Conservation (phyloP, 2,329 filamentous ascomycete genomes). For the Colletotrichum filicis region DNA sequence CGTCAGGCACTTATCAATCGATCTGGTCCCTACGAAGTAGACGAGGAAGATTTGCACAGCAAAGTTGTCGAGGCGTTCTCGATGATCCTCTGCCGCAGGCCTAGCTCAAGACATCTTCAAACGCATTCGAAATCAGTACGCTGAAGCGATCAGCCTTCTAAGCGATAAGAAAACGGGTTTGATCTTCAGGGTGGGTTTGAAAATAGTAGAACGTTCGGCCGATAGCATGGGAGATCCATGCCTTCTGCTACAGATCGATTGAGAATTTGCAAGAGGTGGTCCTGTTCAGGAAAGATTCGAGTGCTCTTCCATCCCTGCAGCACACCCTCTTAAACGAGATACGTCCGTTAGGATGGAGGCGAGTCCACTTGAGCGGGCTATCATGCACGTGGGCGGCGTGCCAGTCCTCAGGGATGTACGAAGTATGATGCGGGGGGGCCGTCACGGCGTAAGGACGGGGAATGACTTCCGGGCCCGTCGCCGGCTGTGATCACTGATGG, state of each 20-base stretch:
- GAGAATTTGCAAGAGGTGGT: background rate
- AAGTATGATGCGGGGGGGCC: background rate
- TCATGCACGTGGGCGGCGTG: slow-evolving; percentile 21
- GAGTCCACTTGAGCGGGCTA: slow-evolving; percentile 1
- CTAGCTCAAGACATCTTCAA: background rate
- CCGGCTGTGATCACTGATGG: background rate
- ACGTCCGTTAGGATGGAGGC: slow-evolving; percentile 18
- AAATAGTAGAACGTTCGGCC: background rate
- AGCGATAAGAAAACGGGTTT: background rate
- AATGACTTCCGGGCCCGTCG: background rate
- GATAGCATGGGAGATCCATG: background rate
- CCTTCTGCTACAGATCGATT: background rate
- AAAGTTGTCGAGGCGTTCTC: background rate
- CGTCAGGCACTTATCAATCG: background rate
- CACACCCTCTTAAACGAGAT: slow-evolving; percentile 7
- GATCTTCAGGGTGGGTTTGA: background rate
- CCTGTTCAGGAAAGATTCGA: background rate
- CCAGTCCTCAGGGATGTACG: background rate
- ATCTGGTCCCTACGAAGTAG: background rate
- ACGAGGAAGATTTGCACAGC: background rate
- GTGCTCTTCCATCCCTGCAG: slow-evolving; percentile 6
- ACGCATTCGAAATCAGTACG: background rate
- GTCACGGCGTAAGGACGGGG: background rate
- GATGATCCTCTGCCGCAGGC: background rate
- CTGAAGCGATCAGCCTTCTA: background rate